Evolutionary conservation across 495 filamentous ascomycete species (phyloP), one percentile per base, ranked within the genome.

Genomic region (Annulohypoxylon maeteangense): DNA sequence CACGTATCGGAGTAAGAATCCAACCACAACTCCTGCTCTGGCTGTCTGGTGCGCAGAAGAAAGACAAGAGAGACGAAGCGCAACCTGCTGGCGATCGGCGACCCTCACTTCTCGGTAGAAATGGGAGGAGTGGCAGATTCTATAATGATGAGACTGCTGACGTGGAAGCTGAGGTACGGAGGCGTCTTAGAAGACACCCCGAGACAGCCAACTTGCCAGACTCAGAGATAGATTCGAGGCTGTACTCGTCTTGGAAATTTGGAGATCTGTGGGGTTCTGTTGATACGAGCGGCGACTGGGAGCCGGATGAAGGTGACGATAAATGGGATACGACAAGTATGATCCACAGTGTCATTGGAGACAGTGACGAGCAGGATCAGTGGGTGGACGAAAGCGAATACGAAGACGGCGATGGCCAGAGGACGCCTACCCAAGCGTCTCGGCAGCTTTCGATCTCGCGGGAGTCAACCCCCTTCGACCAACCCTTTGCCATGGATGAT

Each of bases 181-280:
- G 86, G 53, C 83, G 90, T 50, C 66, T 88, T 47, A 62, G 79
- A 69, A 54, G 71, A 25, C 54, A 57, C 10, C 67, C 40, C n/a
- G 72, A 73, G 54, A 77, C 53, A 4, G 62, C 62, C 14, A 65
- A 53, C 57, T 72, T 27, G 63, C 76, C 27, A 81, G 93, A 95
- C 55, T 81, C 84, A n/a, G 87, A 88, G 47, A 79, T 97, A 4
- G 90, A 92, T 67, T 84, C 87, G 1, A 89, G 85, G 47, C 80
- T 97, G 3, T 97, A 97, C 78, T 80, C 79, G 11, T 94, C 93
- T 87, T 97, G 92, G 90, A 88, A 89, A 38, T 76, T 81, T 20
- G 92, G 90, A 18, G 93, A 92, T 29, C 93, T 91, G 78, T 97
- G 91, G 90, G 94, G 94, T 1, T 89, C 88, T 27, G 84, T 89